These are phyloP conservation scores for Aphanomyces euteiches DNA, from an alignment of 352 stramenopile genomes.

Conservation along the genomic window DNA sequence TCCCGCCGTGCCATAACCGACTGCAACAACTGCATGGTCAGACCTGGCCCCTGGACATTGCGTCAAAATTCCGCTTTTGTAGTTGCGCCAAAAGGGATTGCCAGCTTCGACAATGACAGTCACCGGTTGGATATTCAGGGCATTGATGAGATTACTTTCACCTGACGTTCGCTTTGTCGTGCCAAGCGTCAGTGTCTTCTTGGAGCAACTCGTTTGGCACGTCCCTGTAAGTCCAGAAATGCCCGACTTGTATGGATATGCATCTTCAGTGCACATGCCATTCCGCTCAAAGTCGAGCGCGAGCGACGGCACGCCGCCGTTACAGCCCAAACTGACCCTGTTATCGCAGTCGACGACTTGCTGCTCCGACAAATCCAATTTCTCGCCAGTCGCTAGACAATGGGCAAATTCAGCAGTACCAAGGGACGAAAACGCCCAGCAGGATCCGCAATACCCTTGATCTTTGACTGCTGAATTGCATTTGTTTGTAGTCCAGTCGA, in stretches of 20 bases:
- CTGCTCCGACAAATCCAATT: slow-evolving; percentile 51
- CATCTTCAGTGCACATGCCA: slow-evolving; percentile 5
- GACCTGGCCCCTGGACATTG: slow-evolving; percentile 41
- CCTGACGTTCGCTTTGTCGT: slow-evolving; percentile 38
- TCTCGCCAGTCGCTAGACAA: slow-evolving; percentile 32
- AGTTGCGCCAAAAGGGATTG: slow-evolving; percentile 59
- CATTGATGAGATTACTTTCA: slow-evolving; percentile 43
- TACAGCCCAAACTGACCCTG: slow-evolving; percentile 40
- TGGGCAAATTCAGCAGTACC: slow-evolving; percentile 34
- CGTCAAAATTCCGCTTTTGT: slow-evolving; percentile 54
- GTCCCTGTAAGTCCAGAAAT: slow-evolving; percentile 38
- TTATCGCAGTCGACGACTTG: slow-evolving; percentile 66
- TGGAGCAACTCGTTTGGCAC: slow-evolving; percentile 3
- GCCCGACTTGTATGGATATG: slow-evolving; percentile 27
- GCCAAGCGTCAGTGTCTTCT: background rate
- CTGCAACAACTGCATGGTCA: slow-evolving; percentile 44
- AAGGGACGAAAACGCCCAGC: slow-evolving; percentile 45
- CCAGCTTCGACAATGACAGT: slow-evolving; percentile 62
- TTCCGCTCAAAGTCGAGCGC: slow-evolving; percentile 54
- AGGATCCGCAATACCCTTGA: slow-evolving; percentile 43
- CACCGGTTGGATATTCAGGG: slow-evolving; percentile 45
- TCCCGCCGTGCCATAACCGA: slow-evolving; percentile 59
- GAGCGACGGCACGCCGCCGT: slow-evolving; percentile 57
- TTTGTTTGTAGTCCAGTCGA: slow-evolving; percentile 32
- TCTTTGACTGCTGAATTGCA: slow-evolving; percentile 35